phyloP scores from a whole-genome alignment of 2,329 filamentous ascomycete genomes.

The Bertia moriformis region DNA sequence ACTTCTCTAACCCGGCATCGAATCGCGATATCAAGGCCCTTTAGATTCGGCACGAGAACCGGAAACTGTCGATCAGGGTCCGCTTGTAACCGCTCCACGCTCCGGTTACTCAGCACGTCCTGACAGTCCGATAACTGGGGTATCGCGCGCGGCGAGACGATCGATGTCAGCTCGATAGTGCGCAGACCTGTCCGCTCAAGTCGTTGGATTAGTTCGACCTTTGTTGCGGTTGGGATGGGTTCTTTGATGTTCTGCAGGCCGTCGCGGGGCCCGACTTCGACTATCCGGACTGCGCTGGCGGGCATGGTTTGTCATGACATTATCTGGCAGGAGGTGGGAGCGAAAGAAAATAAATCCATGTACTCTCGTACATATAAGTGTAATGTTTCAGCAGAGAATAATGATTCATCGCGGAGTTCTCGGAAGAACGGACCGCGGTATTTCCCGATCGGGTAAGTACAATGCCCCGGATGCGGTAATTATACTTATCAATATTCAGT shows the following conservation, averaged over 20 bases:
- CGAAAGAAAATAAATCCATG: too few relatives aligned
- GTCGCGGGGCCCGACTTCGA: conserved; percentile 53
- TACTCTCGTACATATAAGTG: too few relatives aligned
- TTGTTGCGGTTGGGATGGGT: conserved; percentile 38
- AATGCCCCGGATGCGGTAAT: too few relatives aligned
- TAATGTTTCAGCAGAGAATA: too few relatives aligned
- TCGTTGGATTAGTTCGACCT: conserved; percentile 41
- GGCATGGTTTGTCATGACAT: too few relatives aligned
- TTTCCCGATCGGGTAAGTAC: too few relatives aligned
- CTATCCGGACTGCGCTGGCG: conserved; percentile 23
- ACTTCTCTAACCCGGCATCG: conserved; percentile 9
- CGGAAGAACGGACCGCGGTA: too few relatives aligned
- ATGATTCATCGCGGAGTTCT: too few relatives aligned
- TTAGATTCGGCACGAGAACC: conserved; percentile 34
- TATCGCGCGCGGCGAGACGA: conserved; percentile 50
- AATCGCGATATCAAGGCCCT: conserved; percentile 29
- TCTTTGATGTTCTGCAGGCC: conserved; percentile 52
- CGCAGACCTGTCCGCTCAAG: conserved; percentile 37
- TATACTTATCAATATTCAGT: too few relatives aligned
- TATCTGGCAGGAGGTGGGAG: too few relatives aligned
- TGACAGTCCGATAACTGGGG: conserved; percentile 31
- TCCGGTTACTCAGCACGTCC: neutral
- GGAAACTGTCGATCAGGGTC: conserved; percentile 4
- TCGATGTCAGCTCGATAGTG: conserved; percentile 50
- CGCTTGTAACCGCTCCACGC: neutral